These are phyloP conservation scores for Alternaria sp. DNA, from an alignment of 2,329 filamentous ascomycete species.

Conservation along the genomic window DNA sequence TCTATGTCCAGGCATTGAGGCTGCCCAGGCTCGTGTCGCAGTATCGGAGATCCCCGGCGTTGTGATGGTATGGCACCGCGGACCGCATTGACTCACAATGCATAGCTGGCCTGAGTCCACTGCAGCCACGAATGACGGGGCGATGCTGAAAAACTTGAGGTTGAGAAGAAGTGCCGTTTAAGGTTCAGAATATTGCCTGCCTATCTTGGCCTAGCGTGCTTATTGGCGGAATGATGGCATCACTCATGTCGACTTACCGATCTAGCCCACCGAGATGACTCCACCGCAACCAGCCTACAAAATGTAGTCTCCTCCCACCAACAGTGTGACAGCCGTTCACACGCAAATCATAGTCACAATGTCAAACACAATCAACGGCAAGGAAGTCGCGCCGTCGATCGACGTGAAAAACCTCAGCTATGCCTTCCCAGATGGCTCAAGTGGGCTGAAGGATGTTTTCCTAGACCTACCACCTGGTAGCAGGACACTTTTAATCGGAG, in stretches of 20 bases:
- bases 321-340: background rate
- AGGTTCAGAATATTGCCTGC: slow-evolving; percentile 23
- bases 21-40: background rate
- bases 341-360: slow-evolving; percentile 21
- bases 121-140: background rate
- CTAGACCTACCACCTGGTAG: slow-evolving; percentile 83
- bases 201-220: slow-evolving; percentile 21
- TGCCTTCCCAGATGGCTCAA: slow-evolving; percentile 84
- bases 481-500: slow-evolving; percentile 90
- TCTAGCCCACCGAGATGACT: slow-evolving; percentile 16
- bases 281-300: slow-evolving; percentile 13
- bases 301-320: slow-evolving; percentile 26
- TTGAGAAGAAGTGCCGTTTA: slow-evolving; percentile 21
- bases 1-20: rapidly evolving
- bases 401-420: slow-evolving; percentile 81
- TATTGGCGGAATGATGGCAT: slow-evolving; percentile 18
- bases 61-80: background rate
- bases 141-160: background rate
- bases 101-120: background rate
- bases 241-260: slow-evolving; percentile 14
- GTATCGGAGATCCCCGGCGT: background rate
- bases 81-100: background rate
- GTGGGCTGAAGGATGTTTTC: slow-evolving; percentile 77
- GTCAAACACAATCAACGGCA: slow-evolving; percentile 28
- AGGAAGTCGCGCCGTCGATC: slow-evolving; percentile 66